Evolutionary conservation across 1,284 basidiomycete genomes (phyloP), one percentile per base, ranked within the genome.

Genomic region (Ustilago sp.): DNA sequence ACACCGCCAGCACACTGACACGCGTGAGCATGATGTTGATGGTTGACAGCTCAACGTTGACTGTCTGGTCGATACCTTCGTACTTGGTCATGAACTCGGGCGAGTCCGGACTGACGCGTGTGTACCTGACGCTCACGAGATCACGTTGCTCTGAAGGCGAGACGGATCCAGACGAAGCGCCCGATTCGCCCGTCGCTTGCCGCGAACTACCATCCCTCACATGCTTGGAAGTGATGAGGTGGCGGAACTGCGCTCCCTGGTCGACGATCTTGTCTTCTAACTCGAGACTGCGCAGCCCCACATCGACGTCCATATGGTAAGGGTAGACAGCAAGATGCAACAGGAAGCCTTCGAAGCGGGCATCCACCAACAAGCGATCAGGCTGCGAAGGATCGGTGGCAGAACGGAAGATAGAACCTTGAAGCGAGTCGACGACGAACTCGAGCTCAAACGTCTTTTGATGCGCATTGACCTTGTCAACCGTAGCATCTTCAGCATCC

Each of bases 1-100:
- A 99, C 11, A 99, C 88, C 2, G 92, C 90, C 47, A 99, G 88
- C 53, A 99, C 92, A 19, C 96, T 95, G 83, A 95, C 94, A 2
- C 97, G 94, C 4, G 93, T 93, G 1, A 94, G 91, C 69, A 92
- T 91, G 86, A 99, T 91, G 73, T 95, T 90, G 87, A 99, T 92
- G 0, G 97, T 98, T 4, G 96, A 97, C 51, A 99, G 89, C 80
- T 92, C 91, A 68, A 95, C 90, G 82, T 95, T 92, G 66, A 99
- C 91, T 67, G 88, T 93, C 87, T 98, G 93, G 41, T 98, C 93
- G 61, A 96, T 91, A 15, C 93, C 93, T 75, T 96, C 94, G 86
- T 93, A 93, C 8, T 91, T 88, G 2, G 91, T 91, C 82, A 90
- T 87, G 86, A 93, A 98, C 81, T 98, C 94, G 0, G 97, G 95